A percentile compares a stretch with the other conserved stretches of the same genome.
These are phyloP conservation scores for Cercospora brassicicola DNA, from an alignment of 2,329 filamentous ascomycete genomes.

Conservation along the genomic window DNA sequence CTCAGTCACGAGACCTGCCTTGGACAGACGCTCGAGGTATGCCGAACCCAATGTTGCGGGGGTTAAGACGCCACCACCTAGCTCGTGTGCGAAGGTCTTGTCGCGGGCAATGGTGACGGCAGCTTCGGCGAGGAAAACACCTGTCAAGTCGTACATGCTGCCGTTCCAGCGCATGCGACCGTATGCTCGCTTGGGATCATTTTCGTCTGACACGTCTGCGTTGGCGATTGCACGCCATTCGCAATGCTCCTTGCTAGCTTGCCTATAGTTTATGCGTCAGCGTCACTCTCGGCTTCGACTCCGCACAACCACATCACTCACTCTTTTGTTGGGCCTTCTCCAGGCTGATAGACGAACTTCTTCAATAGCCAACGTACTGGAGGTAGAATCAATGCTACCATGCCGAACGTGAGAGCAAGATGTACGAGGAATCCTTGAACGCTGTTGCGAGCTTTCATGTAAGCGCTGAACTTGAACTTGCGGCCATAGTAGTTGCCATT, in stretches of 20 bases:
- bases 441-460: conserved; percentile 53
- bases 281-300: not conserved
- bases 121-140: conserved; percentile 61
- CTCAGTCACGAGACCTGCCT: conserved; percentile 64
- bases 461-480: conserved; percentile 59
- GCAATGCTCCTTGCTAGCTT: conserved; percentile 58
- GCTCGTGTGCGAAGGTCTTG: conserved; percentile 51
- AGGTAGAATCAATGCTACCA: conserved; percentile 52
- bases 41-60: conserved; percentile 68
- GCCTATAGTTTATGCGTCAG: conserved; percentile 43
- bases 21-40: conserved; percentile 63
- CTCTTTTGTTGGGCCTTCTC: conserved; percentile 51
- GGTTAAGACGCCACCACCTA: conserved; percentile 69
- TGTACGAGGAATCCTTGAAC: conserved; percentile 54
- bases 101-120: conserved; percentile 64
- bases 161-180: conserved; percentile 59
- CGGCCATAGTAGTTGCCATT: conserved; percentile 57
- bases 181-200: conserved; percentile 54
- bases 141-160: conserved; percentile 68
- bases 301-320: conserved; percentile 27
- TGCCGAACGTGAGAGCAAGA: conserved; percentile 47
- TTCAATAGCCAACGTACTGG: conserved; percentile 55
- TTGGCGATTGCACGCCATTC: conserved; percentile 65
- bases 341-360: conserved; percentile 52
- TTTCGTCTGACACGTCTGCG: conserved; percentile 55